Evolutionary conservation across 2,329 filamentous ascomycete species (phyloP), one percentile per base, ranked within the genome.

Genomic region (Colletotrichum paranaense): DNA sequence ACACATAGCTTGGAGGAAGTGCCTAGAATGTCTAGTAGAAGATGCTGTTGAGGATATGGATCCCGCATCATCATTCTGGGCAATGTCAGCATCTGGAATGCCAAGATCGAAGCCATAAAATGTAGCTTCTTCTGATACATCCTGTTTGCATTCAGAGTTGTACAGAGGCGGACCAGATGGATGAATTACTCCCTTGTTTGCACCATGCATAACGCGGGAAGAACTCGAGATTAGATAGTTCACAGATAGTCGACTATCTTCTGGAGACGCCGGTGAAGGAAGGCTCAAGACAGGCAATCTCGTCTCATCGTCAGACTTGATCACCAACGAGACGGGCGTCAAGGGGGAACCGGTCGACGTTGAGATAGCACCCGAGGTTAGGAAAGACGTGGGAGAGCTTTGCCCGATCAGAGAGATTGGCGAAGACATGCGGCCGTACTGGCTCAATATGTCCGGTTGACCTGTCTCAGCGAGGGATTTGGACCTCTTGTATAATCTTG

Each of bases 91-190:
- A 81, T 96, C 94, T 11, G 88, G 88, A 73, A 91, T 86, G 1
- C 94, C 94, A 68, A 90, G 86, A 78, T 96, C 94, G 73, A 93
- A 88, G 6, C 94, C 94, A 79, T 93, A 95, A 56, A 87, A 89
- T 7, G 82, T 87, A 46, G 82, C 81, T 75, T 85, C 78, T 72
- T 83, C 75, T 73, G 76, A 52, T 58, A 56, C 67, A 9, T 57
- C 62, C 1, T 22, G 7, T 3, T 58, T 68, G 11, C 22, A 30
- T n/a, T 16, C 74, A 11, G 8, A n/a, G 16, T 60, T 75, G n/a
- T 75, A 76, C 57, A 78, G 75, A 59, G 76, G 76, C 38, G 76
- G 67, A 26, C 77, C 77, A 28, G 77, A 75, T 46, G 69, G 57
- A 67, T 60, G 42, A 69, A 76, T 32, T 76, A 76, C 19, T 78